Conservation (phyloP, 306 rosid species). For the Cicer chorassanicum region DNA sequence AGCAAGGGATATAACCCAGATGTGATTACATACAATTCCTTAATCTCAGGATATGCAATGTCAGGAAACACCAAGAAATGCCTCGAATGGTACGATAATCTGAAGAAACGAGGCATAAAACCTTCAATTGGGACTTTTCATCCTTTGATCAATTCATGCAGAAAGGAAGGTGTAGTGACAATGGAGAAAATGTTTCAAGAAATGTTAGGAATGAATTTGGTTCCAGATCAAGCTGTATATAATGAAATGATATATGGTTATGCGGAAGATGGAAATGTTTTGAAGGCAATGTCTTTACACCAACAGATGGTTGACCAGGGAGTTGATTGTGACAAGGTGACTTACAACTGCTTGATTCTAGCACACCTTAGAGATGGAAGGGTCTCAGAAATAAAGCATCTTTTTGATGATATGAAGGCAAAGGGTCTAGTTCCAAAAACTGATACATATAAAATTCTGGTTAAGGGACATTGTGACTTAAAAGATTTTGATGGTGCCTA, state of each 20-base stretch:
- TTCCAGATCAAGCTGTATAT: constrained; percentile 65
- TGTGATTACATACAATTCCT: constrained; percentile 77
- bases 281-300: constrained; percentile 59
- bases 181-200: constrained; percentile 60
- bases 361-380: constrained; percentile 59
- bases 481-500: constrained; percentile 72
- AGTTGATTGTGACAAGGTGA: constrained; percentile 62
- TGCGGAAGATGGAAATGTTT: constrained; percentile 59
- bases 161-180: constrained; percentile 53
- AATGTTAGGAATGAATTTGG: constrained; percentile 59
- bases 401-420: constrained; percentile 73
- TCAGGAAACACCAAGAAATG: constrained; percentile 59
- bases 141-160: constrained; percentile 62
- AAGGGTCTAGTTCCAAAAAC: constrained; percentile 66
- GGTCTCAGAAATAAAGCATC: constrained; percentile 54
- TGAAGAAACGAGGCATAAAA: constrained; percentile 66
- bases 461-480: constrained; percentile 68
- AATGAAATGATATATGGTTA: constrained; percentile 38
- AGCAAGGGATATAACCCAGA: constrained; percentile 59
- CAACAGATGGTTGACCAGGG: constrained; percentile 63
- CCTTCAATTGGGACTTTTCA: constrained; percentile 72
- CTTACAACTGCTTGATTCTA: constrained; percentile 77
- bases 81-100: constrained; percentile 60
- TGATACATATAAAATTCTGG: constrained; percentile 71
- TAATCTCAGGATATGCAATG: constrained; percentile 71